Percentiles rank a stretch among this genome's conserved stretches.
Conservation (phyloP, 805 yeast species). For the Trichomonascus vanleenenianus region DNA sequence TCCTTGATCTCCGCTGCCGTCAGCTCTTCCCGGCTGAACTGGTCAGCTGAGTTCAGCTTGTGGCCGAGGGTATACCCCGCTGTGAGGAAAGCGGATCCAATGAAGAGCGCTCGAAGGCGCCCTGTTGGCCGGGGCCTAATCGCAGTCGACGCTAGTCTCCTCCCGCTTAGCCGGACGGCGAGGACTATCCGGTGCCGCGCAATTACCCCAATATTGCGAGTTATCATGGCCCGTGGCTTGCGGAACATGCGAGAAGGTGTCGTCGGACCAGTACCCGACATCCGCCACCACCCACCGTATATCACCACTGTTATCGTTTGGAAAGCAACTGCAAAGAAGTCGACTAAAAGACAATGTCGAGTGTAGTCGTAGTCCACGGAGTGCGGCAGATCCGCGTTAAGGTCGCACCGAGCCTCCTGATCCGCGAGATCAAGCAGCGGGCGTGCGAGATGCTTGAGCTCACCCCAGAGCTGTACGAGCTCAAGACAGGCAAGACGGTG, state of each 20-base stretch:
- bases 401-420: constrained; percentile 14
- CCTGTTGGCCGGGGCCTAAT: background rate
- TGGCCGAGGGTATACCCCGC: constrained; percentile 1
- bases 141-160: background rate
- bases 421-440: constrained; percentile 15
- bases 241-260: no score
- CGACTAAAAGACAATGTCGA: constrained; percentile 3
- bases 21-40: no score
- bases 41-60: background rate
- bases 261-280: background rate
- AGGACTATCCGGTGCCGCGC: no score
- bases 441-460: constrained; percentile 15
- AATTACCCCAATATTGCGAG: background rate
- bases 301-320: background rate
- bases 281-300: background rate
- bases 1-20: background rate
- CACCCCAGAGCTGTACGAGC: constrained; percentile 10
- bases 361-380: constrained; percentile 10
- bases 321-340: background rate
- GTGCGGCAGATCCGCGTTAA: constrained; percentile 14
- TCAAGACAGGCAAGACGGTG: constrained; percentile 12
- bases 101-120: background rate
- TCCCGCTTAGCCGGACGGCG: no score
- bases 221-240: background rate
- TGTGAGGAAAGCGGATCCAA: constrained; percentile 1